Base-by-base conservation (phyloP, 208 protist genomes). In the Trypanosoma theileri region DNA sequence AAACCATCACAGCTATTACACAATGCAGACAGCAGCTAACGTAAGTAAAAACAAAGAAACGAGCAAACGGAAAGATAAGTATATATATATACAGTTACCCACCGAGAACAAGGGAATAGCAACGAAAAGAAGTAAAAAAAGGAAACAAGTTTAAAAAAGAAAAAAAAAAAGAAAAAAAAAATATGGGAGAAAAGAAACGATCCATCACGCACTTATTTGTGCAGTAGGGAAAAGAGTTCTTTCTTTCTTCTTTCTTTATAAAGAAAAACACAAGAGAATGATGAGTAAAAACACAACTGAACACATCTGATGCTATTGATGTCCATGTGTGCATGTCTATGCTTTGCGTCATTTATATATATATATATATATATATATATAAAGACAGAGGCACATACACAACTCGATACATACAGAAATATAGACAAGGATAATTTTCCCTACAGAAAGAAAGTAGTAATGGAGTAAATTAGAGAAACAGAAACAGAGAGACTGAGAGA, bases 51-150 rank as follows among this genome's bases (percentile, higher is more conserved):
- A 24, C 9, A 54, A 54, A 22, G 16, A 24, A 54, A 21, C 48
- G 21, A 63, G 4, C 14, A 63, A 31, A 17, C 13, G 26, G 11
- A 4, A 24, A 50, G 19, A 55, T 17, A 19, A 41, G 45, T 6
- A 61, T 4, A 46, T 4, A 6, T n/a, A n/a, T n/a, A n/a, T n/a
- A n/a, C n/a, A n/a, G n/a, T n/a, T n/a, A n/a, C 28, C 1, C 28
- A 35, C 28, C 28, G 28, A 35, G 28, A 35, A 17, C 4, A 53
- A 45, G 31, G 24, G 17, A 69, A 11, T 61, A 61, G 52, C 28
- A 61, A 59, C n/a, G 48, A 57, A 69, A 52, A 41, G 53, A 26
- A 59, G 13, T 21, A 57, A 61, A 51, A 42, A 69, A 60, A 58
- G 26, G 28, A 69, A 51, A 67, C 21, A 35, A 26, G 21, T 16